Base-by-base conservation (phyloP, 306 rosid species). In the Citrullus amarus region DNA sequence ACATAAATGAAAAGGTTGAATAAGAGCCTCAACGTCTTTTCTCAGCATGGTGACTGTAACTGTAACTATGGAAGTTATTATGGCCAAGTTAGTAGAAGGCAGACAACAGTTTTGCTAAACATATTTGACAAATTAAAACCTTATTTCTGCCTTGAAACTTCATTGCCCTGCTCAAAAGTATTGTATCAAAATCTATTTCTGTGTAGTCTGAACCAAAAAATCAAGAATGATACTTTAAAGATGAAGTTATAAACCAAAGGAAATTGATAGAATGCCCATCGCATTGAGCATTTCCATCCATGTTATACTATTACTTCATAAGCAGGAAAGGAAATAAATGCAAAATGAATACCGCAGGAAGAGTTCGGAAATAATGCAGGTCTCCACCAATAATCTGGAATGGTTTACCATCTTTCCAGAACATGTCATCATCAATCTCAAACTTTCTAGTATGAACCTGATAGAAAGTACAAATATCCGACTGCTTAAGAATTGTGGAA, bases 351-450 rank as follows among this genome's bases (percentile, higher is more conserved):
- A 91, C 98, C 98, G 92, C 89, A 9, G 97, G 98, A 89, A 85
- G 90, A 87, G 92, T 89, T 67, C 97, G 88, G 80, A 95, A 95
- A 82, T 92, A 95, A 81, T 92, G 98, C 93, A 92, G 68, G 85
- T 92, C 97, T 6, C 98, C 98, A 44, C 98, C 98, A 61, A 95
- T 92, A 79, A 93, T 91, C 88, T 60, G 95, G 86, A 93, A 93
- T 36, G 89, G 92, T 48, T 84, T 61, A 60, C 90, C 96, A 83
- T 91, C 97, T 86, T 87, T 91, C 98, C 98, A 91, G 83, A 93
- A 91, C 87, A 80, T 88, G 76, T 93, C 98, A 16, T 71, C 81
- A 30, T 80, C 82, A 73, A 93, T 90, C 83, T 86, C 92, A 77
- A 93, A 93, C 80, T 88, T 88, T 72, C 83, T 85, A 57, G 78